Percentiles rank a stretch among this genome's conserved stretches.
phyloP scores from a whole-genome alignment of 2,329 filamentous ascomycete genomes.

The Pyrenophora seminiperda region DNA sequence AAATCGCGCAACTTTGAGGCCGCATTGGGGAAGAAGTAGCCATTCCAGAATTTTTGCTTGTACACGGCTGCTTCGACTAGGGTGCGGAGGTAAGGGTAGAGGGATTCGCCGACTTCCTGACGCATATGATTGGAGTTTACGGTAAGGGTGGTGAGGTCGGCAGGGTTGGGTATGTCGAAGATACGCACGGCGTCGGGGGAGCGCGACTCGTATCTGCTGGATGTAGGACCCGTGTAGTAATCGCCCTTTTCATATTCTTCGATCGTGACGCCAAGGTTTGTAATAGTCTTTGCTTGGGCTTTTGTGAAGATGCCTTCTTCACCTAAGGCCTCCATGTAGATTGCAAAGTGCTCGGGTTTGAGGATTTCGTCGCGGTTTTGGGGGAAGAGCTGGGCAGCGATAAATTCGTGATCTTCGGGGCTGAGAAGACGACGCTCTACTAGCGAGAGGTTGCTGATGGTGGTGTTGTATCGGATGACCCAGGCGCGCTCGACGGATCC shows the following conservation, averaged over 20 bases:
- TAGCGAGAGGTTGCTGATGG: neutral
- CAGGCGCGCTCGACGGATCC: constrained; percentile 11
- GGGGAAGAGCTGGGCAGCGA: constrained; percentile 14
- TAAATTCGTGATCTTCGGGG: constrained; percentile 14
- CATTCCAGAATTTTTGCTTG: constrained; percentile 16
- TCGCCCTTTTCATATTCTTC: constrained; percentile 13
- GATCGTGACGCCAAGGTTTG: neutral
- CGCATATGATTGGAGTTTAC: too few species aligned
- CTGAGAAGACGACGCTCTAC: constrained; percentile 6
- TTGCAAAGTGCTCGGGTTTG: constrained; percentile 12
- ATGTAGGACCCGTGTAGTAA: neutral
- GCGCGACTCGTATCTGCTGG: neutral
- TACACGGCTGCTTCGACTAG: constrained; percentile 26
- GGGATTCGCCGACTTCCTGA: neutral
- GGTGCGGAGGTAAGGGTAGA: constrained; percentile 7
- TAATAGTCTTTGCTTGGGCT: constrained; percentile 1
- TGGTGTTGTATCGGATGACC: constrained; percentile 15
- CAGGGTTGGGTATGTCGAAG: constrained; percentile 8
- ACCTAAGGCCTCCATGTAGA: constrained; percentile 11
- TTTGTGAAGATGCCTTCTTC: constrained; percentile 14
- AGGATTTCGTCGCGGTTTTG: constrained; percentile 4
- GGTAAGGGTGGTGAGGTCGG: neutral
- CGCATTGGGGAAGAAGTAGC: constrained; percentile 18
- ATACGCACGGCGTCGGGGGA: constrained; percentile 1
- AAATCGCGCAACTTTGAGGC: constrained; percentile 10